phyloP scores from a whole-genome alignment of 1,284 basidiomycete species.

The Trametes polyzona region DNA sequence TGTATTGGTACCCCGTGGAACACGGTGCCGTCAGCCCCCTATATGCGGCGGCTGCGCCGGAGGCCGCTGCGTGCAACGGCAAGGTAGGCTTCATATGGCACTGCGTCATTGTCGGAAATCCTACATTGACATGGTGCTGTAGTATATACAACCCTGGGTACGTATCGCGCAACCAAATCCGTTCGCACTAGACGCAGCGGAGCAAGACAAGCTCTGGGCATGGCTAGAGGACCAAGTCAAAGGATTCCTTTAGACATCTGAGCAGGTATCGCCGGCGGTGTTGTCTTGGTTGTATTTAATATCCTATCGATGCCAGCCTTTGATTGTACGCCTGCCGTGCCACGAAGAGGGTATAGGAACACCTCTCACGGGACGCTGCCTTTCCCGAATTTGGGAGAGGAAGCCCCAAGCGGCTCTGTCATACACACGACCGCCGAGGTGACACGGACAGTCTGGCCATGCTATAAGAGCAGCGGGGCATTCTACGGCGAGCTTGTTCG shows the following conservation, averaged over 20 bases:
- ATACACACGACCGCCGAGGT: too few relatives aligned
- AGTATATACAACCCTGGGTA: slow-evolving; percentile 55
- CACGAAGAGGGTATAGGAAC: too few relatives aligned
- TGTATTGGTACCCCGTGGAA: slow-evolving; percentile 6
- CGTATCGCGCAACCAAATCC: slow-evolving; percentile 35
- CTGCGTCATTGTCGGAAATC: neutral
- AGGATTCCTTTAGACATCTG: neutral
- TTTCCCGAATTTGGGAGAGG: too few relatives aligned
- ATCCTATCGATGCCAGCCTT: too few relatives aligned
- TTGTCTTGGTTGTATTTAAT: neutral
- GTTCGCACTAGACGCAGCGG: slow-evolving; percentile 36
- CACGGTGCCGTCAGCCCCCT: slow-evolving; percentile 19
- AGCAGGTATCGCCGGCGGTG: neutral
- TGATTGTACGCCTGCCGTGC: too few relatives aligned
- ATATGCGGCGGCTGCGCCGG: slow-evolving; percentile 26
- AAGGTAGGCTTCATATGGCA: slow-evolving; percentile 20
- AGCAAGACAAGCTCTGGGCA: slow-evolving; percentile 43
- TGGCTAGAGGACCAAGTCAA: slow-evolving; percentile 46
- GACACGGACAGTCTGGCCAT: too few relatives aligned
- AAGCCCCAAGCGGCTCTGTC: too few relatives aligned
- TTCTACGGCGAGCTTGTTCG: too few relatives aligned
- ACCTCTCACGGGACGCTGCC: too few relatives aligned
- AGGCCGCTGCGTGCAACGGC: slow-evolving; percentile 25
- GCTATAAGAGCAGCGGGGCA: too few relatives aligned
- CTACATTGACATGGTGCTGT: neutral